Evolutionary conservation across 2,329 filamentous ascomycete genomes (phyloP).

Genomic region (Penicillium hordei): DNA sequence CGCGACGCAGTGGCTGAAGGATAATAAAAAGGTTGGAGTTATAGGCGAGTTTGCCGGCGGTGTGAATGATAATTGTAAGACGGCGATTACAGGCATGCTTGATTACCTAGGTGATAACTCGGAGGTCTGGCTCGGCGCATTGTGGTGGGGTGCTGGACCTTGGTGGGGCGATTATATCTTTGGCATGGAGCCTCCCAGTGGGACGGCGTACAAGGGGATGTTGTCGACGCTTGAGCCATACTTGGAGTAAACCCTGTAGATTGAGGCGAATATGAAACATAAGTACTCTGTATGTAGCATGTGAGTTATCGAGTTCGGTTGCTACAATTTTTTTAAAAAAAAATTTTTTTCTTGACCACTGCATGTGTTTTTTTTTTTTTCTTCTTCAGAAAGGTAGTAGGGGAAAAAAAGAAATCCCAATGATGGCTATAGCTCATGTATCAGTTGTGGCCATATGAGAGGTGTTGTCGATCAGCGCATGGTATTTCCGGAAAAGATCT

Average conservation of each 20-base stretch:
- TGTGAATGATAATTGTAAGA: constrained; percentile 51
- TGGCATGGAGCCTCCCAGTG: constrained; percentile 51
- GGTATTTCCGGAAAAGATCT: background rate
- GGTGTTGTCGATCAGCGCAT: background rate
- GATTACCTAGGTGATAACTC: constrained; percentile 49
- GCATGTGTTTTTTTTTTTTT: background rate
- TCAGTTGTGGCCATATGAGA: background rate
- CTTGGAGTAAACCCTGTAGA: constrained; percentile 1
- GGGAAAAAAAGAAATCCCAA: background rate
- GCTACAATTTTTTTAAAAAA: background rate
- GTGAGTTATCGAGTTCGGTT: background rate
- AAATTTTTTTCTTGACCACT: background rate
- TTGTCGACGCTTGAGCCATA: constrained; percentile 30
- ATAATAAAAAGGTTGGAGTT: constrained; percentile 54
- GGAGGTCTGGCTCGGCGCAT: constrained; percentile 55
- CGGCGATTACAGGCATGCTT: constrained; percentile 52
- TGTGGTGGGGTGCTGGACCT: constrained; percentile 59
- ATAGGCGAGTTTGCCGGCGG: constrained; percentile 58
- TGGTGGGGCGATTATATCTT: constrained; percentile 53
- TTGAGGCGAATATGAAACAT: background rate
- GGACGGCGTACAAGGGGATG: constrained; percentile 43
- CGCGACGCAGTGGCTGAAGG: constrained; percentile 56
- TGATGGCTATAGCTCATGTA: background rate
- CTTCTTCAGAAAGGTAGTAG: too few relatives aligned
- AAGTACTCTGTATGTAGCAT: background rate